Conservation (phyloP, 768 basidiomycete species). For the Boletus tylopilopsis region DNA sequence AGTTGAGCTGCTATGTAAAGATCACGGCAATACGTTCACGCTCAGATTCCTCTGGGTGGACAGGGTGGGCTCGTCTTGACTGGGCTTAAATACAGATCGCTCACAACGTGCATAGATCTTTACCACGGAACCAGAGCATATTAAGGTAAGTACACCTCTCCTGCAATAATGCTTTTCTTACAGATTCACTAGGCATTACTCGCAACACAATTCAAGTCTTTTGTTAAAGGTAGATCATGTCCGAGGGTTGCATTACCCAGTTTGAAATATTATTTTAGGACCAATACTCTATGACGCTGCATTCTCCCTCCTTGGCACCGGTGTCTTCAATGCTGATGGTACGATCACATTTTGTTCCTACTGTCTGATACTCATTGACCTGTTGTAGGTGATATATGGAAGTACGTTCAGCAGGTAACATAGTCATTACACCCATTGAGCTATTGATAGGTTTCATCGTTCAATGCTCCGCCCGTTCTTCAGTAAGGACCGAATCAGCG, state of each 20-base stretch:
- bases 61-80: slow-evolving; percentile 26
- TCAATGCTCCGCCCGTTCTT: slow-evolving; percentile 62
- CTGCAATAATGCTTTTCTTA: background rate
- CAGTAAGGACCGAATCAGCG: slow-evolving; percentile 46
- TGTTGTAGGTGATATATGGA: slow-evolving; percentile 52
- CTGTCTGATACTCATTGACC: background rate
- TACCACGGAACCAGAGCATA: slow-evolving; percentile 46
- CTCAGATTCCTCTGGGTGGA: slow-evolving; percentile 36
- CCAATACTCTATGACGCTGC: slow-evolving; percentile 6
- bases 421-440: background rate
- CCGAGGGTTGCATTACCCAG: slow-evolving; percentile 9
- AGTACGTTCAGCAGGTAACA: slow-evolving; percentile 31
- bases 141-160: slow-evolving; percentile 30
- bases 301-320: slow-evolving; percentile 46
- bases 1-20: slow-evolving; percentile 18
- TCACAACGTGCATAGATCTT: slow-evolving; percentile 32
- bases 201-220: slow-evolving; percentile 42
- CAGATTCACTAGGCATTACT: slow-evolving; percentile 34
- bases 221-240: slow-evolving; percentile 34
- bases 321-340: slow-evolving; percentile 61
- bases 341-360: background rate
- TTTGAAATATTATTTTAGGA: slow-evolving; percentile 20
- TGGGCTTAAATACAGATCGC: background rate
- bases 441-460: slow-evolving; percentile 47
- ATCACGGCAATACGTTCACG: slow-evolving; percentile 32